Evolutionary conservation across 371 early-diverging fungal genomes (phyloP).

Genomic region (Mucor plumbeus): DNA sequence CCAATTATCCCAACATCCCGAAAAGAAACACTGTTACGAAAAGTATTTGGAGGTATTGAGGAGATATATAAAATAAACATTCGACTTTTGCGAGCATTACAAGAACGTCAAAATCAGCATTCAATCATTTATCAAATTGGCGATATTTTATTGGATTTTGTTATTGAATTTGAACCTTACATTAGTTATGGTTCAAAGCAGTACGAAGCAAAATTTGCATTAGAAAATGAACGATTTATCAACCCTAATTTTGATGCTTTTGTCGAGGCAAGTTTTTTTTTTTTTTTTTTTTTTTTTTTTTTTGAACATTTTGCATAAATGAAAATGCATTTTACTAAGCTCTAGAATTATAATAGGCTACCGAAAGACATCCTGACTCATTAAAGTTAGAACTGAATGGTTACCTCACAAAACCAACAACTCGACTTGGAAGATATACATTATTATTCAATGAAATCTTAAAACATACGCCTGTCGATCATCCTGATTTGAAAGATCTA

Average conservation of each 20-base stretch:
- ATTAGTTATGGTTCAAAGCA: conserved; percentile 89
- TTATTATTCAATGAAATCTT: conserved; percentile 89
- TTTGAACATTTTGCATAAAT: no score
- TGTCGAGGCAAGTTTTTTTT: conserved; percentile 32
- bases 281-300: no score
- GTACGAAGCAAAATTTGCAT: conserved; percentile 68
- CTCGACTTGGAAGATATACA: conserved; percentile 88
- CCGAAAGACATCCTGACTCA: conserved; percentile 53
- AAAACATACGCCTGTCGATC: conserved; percentile 79
- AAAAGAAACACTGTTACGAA: conserved; percentile 70
- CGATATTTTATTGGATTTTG: conserved; percentile 79
- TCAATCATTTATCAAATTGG: conserved; percentile 81
- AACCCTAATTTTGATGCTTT: conserved; percentile 45
- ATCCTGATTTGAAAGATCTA: conserved; percentile 77
- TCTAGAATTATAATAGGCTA: conserved; percentile 17
- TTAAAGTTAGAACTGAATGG: conserved; percentile 80
- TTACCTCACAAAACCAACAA: conserved; percentile 84
- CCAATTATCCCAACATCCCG: conserved; percentile 69
- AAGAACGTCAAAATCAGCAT: conserved; percentile 74
- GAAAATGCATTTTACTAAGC: no score
- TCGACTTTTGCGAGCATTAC: conserved; percentile 68
- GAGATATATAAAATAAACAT: conserved; percentile 75
- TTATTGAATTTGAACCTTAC: conserved; percentile 77
- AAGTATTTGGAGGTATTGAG: conserved; percentile 82
- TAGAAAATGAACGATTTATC: conserved; percentile 40